Evolutionary conservation across 257 asterid species (phyloP), one percentile per base, ranked within the genome.

Genomic region (Petrea volubilis): DNA sequence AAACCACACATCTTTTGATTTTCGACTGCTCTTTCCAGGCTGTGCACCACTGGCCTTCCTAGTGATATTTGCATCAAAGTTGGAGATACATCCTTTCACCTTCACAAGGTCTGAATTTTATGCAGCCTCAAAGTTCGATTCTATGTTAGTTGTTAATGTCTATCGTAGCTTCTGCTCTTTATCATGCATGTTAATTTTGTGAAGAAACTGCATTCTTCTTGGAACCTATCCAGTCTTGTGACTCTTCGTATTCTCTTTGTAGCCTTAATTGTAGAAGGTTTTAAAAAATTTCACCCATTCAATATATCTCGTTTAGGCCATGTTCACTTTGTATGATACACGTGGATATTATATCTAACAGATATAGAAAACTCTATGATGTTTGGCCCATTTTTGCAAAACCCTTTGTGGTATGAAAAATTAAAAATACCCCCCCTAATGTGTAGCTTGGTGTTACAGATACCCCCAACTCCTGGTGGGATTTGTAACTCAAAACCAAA

Each of bases 41-140:
- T 75, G 25, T 86, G 86, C 78, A 74, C 80, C 43, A 60, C 80
- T 29, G 87, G 89, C 43, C 84, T 84, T 51, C 84, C 84, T 12
- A 86, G 86, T 55, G 92, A 86, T 74, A 73, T 84, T 60, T 63
- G 78, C 52, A 75, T 86, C 44, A 69, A 68, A 79, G 86, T 83
- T 51, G 83, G 81, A 70, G 81, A 79, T 9, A 83, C 44, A 33
- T 81, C 83, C 49, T 86, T 86, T 72, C 84, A 73, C 64, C 92
- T 86, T 55, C 92, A 86, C 77, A 86, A 86, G 92, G 92, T 86
- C 28, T 46, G 67, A 28, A 28, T 61, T 25, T 13, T 29, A 53
- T 24, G 7, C 28, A 6, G 5, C 20, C 28, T 51, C 18, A 6
- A 10, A 23, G 1, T 31, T 38, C 15, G 3, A 50, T 50, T 31